phyloP scores from a whole-genome alignment of 768 basidiomycete species.

The Harrya chromipes region DNA sequence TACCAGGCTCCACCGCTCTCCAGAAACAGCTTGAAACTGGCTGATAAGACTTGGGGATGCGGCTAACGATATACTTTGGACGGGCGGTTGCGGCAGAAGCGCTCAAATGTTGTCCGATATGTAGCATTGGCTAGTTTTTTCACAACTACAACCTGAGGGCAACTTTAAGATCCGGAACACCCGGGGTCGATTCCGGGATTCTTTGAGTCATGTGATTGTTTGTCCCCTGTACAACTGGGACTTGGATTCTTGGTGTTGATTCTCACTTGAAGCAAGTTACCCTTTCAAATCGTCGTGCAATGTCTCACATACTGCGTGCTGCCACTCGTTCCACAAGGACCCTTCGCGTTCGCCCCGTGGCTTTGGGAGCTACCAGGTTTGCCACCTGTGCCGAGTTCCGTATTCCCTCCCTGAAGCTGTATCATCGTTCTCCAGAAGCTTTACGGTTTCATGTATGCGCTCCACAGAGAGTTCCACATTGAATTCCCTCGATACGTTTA shows the following conservation, averaged over 20 bases:
- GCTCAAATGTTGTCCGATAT: too few species aligned
- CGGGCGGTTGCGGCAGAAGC: too few species aligned
- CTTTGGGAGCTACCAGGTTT: slow-evolving; percentile 16
- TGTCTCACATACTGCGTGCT: slow-evolving; percentile 25
- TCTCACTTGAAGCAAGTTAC: neutral
- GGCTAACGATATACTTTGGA: too few species aligned
- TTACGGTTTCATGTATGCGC: slow-evolving; percentile 24
- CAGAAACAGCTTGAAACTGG: too few species aligned
- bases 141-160: too few species aligned
- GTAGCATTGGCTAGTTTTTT: too few species aligned
- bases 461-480: slow-evolving; percentile 32
- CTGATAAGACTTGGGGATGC: too few species aligned
- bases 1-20: too few species aligned
- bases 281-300: neutral
- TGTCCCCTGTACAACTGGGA: slow-evolving; percentile 3
- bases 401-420: neutral
- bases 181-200: neutral
- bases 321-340: slow-evolving; percentile 15
- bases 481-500: slow-evolving; percentile 76
- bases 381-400: neutral
- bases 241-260: neutral
- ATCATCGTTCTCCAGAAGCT: slow-evolving; percentile 13
- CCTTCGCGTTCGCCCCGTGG: neutral
- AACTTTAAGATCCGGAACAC: too few species aligned
- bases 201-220: slow-evolving; percentile 24